Conservation (phyloP, 2,329 filamentous ascomycete species). For the Fulvia fulva region DNA sequence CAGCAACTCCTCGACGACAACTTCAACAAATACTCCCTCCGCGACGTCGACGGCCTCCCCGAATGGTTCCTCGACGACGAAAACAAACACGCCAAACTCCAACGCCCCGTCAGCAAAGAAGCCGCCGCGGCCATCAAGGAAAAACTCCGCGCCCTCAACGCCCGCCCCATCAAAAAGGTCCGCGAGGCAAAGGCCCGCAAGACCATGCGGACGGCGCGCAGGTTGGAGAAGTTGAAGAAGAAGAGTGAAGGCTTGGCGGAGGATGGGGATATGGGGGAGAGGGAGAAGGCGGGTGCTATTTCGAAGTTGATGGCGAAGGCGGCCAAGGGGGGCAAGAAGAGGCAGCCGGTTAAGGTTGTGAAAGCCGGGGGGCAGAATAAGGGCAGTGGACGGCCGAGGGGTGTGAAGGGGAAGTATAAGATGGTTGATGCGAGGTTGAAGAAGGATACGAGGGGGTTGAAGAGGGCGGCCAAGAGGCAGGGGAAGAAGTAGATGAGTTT, state of each 20-base stretch:
- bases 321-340: conserved; percentile 65
- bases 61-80: conserved; percentile 99
- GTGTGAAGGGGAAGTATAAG: conserved; percentile 94
- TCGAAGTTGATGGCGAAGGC: conserved; percentile 76
- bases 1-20: conserved; percentile 81
- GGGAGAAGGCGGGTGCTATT: conserved; percentile 88
- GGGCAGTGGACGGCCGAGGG: conserved; percentile 81
- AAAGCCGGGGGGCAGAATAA: conserved; percentile 81
- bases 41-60: conserved; percentile 84
- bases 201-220: conserved; percentile 90
- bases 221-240: conserved; percentile 91
- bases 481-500: conserved; percentile 13
- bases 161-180: conserved; percentile 97
- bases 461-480: conserved; percentile 69
- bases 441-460: conserved; percentile 88
- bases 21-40: conserved; percentile 90
- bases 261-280: conserved; percentile 71
- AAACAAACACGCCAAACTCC: conserved; percentile 70
- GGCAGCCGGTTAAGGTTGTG: conserved; percentile 77
- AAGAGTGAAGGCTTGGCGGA: conserved; percentile 88
- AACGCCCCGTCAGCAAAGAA: conserved; percentile 87
- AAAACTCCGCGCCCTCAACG: conserved; percentile 87
- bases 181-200: conserved; percentile 93
- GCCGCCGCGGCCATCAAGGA: conserved; percentile 90
- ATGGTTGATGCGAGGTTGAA: conserved; percentile 95